A percentile compares a stretch with the other conserved stretches of the same genome.
Conservation (phyloP, 2,329 filamentous ascomycete genomes). For the Penicillium oxalicum region DNA sequence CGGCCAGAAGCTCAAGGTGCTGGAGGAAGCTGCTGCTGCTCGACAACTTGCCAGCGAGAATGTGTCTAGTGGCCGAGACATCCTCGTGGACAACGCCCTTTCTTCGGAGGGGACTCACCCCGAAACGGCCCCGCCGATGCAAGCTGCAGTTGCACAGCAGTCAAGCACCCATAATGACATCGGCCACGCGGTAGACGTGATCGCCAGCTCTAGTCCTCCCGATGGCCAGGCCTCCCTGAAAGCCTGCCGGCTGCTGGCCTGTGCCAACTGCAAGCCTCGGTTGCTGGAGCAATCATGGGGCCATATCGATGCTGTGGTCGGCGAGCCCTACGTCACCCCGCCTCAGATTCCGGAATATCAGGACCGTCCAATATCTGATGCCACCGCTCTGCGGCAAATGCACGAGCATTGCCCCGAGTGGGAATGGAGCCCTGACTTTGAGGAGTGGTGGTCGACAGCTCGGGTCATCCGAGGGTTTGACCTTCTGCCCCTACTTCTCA, state of each 20-base stretch:
- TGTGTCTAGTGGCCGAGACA: too few relatives aligned
- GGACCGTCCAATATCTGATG: slow-evolving; percentile 25
- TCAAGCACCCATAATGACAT: background rate
- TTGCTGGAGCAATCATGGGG: slow-evolving; percentile 40
- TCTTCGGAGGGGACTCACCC: too few relatives aligned
- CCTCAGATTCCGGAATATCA: slow-evolving; percentile 27
- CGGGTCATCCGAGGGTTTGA: background rate
- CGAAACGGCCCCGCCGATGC: background rate
- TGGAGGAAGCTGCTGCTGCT: slow-evolving; percentile 20
- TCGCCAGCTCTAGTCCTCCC: background rate
- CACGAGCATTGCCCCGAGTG: slow-evolving; percentile 1
- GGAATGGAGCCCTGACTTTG: background rate
- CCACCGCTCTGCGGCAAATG: slow-evolving; percentile 15
- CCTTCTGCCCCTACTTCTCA: background rate
- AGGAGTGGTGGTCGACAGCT: slow-evolving; percentile 1
- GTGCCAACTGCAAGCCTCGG: slow-evolving; percentile 11
- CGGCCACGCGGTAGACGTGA: background rate
- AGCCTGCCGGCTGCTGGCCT: slow-evolving; percentile 8
- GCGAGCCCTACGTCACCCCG: slow-evolving; percentile 19
- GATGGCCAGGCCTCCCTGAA: background rate
- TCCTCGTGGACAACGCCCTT: too few relatives aligned
- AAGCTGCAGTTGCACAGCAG: background rate
- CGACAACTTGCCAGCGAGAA: slow-evolving; percentile 4
- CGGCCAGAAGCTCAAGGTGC: slow-evolving; percentile 34
- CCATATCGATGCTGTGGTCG: slow-evolving; percentile 40